phyloP scores from a whole-genome alignment of 441 rosid genomes.

The Sinapis alba region DNA sequence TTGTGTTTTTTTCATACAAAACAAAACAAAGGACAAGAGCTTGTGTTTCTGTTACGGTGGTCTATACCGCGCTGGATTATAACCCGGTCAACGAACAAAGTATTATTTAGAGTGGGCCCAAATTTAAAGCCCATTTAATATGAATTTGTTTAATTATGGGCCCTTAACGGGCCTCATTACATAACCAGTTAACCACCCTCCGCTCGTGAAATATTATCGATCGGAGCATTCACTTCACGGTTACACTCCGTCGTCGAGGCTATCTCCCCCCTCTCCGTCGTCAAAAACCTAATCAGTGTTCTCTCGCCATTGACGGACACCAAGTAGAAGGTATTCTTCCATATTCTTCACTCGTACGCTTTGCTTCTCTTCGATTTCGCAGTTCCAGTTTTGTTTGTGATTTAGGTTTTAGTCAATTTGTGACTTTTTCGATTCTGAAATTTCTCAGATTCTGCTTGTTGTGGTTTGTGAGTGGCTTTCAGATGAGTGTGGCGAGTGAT shows the following conservation, averaged over 20 bases:
- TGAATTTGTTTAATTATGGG: constrained; percentile 9
- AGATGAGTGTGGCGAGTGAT: constrained; percentile 44
- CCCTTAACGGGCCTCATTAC: constrained; percentile 9
- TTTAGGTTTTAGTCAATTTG: constrained; percentile 19
- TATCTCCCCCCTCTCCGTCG: neutral
- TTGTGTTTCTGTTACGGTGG: constrained; percentile 17
- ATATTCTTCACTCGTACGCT: neutral
- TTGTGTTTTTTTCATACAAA: neutral
- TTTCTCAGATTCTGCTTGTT: constrained; percentile 5
- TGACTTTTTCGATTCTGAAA: neutral
- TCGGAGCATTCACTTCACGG: constrained; percentile 16
- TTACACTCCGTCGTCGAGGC: constrained; percentile 5
- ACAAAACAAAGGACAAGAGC: neutral
- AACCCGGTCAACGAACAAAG: neutral
- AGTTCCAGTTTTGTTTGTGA: neutral
- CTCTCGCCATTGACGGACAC: neutral
- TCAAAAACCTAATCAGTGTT: neutral
- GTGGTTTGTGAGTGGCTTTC: neutral
- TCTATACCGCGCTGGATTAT: constrained; percentile 24
- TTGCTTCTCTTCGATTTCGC: neutral
- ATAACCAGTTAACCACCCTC: neutral
- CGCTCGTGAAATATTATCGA: neutral
- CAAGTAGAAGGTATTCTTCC: constrained; percentile 5
- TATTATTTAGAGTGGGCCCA: neutral
- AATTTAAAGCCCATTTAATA: neutral